Evolutionary conservation across 768 basidiomycete species (phyloP), one percentile per base, ranked within the genome.

Genomic region (Rhizopogon sp.): DNA sequence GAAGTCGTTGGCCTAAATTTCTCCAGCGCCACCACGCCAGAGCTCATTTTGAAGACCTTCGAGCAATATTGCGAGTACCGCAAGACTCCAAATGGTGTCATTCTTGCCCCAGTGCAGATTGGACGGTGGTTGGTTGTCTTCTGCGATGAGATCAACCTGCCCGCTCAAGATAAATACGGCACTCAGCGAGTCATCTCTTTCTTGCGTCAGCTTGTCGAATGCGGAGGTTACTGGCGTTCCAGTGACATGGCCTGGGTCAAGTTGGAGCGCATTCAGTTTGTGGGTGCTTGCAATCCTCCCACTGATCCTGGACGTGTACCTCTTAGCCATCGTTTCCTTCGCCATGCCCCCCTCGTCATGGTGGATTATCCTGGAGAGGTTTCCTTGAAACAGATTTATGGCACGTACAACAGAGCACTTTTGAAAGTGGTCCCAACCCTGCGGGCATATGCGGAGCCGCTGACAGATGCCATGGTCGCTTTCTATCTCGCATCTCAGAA

Each of bases 281-380:
- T 99, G 43, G 97, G 97, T 47, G 97, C 97, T 50, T 99, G 97
- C 72, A 99, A 99, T 67, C 97, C 97, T 25, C 97, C 97, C 3
- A 98, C 97, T 16, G 97, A 99, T 74, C 95, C 97, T 44, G 97
- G 97, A 55, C 93, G 97, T 70, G 95, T 98, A n/a, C 95, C 96
- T 33, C 85, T 99, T 56, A 95, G 85, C 57, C 94, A 97, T 69
- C 87, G 97, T 56, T 99, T 99, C 85, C 79, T 99, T 44, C 90
- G 97, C 9, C 97, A 98, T 70, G 94, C 96, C 0, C 97, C 97
- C 0, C 78, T 99, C 22, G 82, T 99, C 66, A 98, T 98, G 96
- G 97, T 99, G 53, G 97, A 99, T 66, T 99, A 99, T 69, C 97
- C 97, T 20, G 97, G 97, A 52, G 93, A 96, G 67, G 76, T 95